A percentile compares a stretch with the other conserved stretches of the same genome.
phyloP scores from a whole-genome alignment of 305 asterid genomes.

The Petunia hybrid region DNA sequence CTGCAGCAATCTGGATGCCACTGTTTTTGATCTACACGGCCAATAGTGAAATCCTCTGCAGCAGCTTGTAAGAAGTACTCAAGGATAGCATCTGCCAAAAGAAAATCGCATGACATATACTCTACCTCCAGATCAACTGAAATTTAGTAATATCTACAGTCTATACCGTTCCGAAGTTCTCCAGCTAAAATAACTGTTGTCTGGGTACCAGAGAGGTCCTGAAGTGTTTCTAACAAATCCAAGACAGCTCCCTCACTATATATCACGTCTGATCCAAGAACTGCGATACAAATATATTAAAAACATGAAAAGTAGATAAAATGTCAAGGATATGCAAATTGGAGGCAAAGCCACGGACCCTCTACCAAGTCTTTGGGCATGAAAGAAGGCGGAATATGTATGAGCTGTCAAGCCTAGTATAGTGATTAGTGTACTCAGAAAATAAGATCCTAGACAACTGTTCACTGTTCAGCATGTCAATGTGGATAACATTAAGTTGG shows the following conservation, averaged over 20 bases:
- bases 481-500: neutral
- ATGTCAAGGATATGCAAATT: neutral
- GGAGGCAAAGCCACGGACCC: neutral
- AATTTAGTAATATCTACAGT: slow-evolving; percentile 11
- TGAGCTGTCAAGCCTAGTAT: slow-evolving; percentile 1
- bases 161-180: slow-evolving; percentile 87
- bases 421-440: neutral
- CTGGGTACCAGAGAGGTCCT: slow-evolving; percentile 66
- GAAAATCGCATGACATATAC: slow-evolving; percentile 26
- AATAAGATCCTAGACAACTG: neutral
- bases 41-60: slow-evolving; percentile 65
- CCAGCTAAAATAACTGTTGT: slow-evolving; percentile 90
- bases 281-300: slow-evolving; percentile 44
- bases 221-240: slow-evolving; percentile 77
- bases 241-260: slow-evolving; percentile 86
- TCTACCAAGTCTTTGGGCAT: neutral
- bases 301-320: neutral
- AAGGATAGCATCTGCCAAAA: slow-evolving; percentile 77
- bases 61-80: slow-evolving; percentile 90
- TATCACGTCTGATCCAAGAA: slow-evolving; percentile 86
- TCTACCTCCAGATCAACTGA: neutral
- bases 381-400: neutral
- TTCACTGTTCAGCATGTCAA: neutral
- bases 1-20: slow-evolving; percentile 92
- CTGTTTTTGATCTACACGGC: slow-evolving; percentile 69